These are phyloP conservation scores for Medicago arabica DNA, from an alignment of 306 rosid genomes.

Conservation along the genomic window DNA sequence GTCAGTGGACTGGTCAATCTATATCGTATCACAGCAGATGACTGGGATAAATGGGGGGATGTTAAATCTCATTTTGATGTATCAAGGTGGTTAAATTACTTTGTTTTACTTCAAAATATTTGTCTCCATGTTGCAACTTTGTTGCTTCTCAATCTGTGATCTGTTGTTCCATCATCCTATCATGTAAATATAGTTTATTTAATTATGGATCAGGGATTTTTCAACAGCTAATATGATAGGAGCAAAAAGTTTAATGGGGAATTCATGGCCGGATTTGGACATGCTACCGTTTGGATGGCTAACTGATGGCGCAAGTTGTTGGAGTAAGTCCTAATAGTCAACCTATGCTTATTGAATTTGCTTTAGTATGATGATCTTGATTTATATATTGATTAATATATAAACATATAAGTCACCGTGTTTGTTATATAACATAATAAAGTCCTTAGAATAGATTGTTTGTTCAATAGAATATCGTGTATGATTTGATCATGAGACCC, in stretches of 20 bases:
- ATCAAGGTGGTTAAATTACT: conserved; percentile 60
- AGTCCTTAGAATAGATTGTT: not conserved
- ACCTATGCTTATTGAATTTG: not conserved
- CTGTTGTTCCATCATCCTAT: conserved; percentile 14
- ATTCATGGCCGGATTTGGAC: conserved; percentile 97
- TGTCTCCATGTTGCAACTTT: conserved; percentile 34
- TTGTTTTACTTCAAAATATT: conserved; percentile 24
- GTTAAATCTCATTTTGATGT: conserved; percentile 75
- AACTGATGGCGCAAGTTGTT: conserved; percentile 57
- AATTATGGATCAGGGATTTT: conserved; percentile 68
- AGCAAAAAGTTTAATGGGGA: conserved; percentile 68
- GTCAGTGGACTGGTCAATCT: conserved; percentile 77
- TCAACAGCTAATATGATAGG: conserved; percentile 79
- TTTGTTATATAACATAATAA: not conserved
- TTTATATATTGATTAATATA: not conserved
- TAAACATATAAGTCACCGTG: not conserved
- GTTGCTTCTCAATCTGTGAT: conserved; percentile 33
- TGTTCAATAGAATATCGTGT: not conserved
- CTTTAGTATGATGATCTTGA: not conserved
- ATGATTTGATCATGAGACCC: not conserved
- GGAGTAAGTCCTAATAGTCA: not conserved
- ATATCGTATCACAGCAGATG: conserved; percentile 94
- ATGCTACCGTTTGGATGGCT: conserved; percentile 98
- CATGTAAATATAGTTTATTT: conserved; percentile 33
- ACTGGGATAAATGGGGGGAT: conserved; percentile 94